phyloP scores from a whole-genome alignment of 768 basidiomycete species.

The Trametes villosa region DNA sequence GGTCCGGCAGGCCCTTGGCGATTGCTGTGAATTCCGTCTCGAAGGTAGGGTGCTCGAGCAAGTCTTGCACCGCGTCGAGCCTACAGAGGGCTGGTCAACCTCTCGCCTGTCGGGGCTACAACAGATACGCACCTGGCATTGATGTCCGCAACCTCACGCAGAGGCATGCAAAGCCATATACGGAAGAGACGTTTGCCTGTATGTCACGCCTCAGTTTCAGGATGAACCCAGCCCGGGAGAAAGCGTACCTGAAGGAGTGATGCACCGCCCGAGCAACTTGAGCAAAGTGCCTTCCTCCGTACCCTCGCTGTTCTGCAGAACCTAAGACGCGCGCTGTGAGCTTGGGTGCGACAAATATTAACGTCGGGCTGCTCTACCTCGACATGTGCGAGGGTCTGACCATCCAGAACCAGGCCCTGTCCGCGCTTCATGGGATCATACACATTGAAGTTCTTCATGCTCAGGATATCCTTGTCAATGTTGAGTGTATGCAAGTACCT shows the following conservation, averaged over 20 bases:
- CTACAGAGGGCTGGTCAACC: constrained; percentile 42
- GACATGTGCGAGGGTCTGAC: constrained; percentile 92
- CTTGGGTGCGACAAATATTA: neutral
- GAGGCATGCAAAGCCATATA: constrained; percentile 94
- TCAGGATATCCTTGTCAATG: constrained; percentile 93
- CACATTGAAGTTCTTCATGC: constrained; percentile 96
- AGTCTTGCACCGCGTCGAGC: constrained; percentile 92
- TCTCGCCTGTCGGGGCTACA: neutral
- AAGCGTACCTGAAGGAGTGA: constrained; percentile 85
- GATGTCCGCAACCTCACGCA: constrained; percentile 81
- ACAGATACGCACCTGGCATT: constrained; percentile 72
- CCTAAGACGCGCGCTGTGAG: constrained; percentile 41
- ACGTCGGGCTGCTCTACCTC: constrained; percentile 56
- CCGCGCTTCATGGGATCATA: constrained; percentile 95
- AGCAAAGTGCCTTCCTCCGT: constrained; percentile 89
- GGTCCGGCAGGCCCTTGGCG: constrained; percentile 84
- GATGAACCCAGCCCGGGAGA: neutral
- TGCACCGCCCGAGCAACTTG: constrained; percentile 78
- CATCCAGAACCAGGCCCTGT: constrained; percentile 86
- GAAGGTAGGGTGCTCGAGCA: constrained; percentile 80
- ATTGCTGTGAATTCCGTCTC: constrained; percentile 74
- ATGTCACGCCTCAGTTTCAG: neutral
- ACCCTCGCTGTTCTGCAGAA: constrained; percentile 92
- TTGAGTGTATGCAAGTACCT: constrained; percentile 92
- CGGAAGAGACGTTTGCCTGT: constrained; percentile 93